phyloP scores from a whole-genome alignment of 2,329 filamentous ascomycete species.

The Stylonectria norvegica region DNA sequence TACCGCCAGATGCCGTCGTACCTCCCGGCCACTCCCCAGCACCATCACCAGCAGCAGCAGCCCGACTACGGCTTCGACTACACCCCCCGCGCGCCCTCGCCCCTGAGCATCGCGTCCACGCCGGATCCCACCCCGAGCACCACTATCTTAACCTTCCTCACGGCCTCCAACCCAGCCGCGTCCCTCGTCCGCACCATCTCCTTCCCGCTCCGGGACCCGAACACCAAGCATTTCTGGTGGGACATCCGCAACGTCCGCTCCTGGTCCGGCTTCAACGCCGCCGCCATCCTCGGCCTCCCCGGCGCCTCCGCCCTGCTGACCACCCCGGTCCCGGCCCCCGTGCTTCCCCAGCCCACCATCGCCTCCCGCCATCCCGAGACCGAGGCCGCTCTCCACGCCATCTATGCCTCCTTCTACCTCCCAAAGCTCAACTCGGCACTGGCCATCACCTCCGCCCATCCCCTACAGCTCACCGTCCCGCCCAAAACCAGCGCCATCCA shows the following conservation, averaged over 20 bases:
- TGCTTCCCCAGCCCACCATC: conserved; percentile 57
- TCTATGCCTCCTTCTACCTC: conserved; percentile 75
- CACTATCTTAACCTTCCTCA: conserved; percentile 75
- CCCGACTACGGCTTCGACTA: conserved; percentile 46
- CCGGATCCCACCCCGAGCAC: conserved; percentile 55
- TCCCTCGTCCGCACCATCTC: conserved; percentile 77
- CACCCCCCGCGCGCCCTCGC: conserved; percentile 45
- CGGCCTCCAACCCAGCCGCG: conserved; percentile 74
- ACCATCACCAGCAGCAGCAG: conserved; percentile 11
- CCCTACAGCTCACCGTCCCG: conserved; percentile 51
- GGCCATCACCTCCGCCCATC: conserved; percentile 66
- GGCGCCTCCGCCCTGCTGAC: conserved; percentile 70
- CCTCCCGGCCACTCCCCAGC: conserved; percentile 11
- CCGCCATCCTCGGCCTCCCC: conserved; percentile 68
- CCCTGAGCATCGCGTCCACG: conserved; percentile 39
- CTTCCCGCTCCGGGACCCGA: conserved; percentile 61
- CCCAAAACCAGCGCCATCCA: conserved; percentile 35
- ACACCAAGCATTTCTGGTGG: conserved; percentile 90
- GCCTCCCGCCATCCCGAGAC: conserved; percentile 70
- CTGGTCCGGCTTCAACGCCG: conserved; percentile 76
- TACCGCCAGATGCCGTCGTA: conserved; percentile 68
- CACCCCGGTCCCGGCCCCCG: conserved; percentile 59
- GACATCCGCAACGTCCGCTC: conserved; percentile 82
- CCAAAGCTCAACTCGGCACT: conserved; percentile 85
- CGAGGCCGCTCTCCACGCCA: conserved; percentile 69